Evolutionary conservation across 202 grass and related monocot species (phyloP).

Genomic region (Bolboschoenoplectus hybrid): DNA sequence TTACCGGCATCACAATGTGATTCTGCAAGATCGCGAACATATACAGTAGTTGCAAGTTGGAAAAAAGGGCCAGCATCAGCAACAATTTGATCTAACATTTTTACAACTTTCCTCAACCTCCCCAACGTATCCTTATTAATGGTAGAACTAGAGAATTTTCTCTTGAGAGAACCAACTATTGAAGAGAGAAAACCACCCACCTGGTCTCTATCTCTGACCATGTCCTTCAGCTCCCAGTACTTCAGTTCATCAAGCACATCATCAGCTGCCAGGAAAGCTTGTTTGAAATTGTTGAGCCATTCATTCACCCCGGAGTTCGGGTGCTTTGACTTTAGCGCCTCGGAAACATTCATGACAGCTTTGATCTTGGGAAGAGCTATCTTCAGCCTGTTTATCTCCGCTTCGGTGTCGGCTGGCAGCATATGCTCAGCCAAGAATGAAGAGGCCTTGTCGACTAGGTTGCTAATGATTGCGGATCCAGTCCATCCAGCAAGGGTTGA

Average conservation of each 20-base stretch:
- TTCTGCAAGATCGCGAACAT: no score
- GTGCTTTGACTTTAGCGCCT: background rate
- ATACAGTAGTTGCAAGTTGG: slow-evolving; percentile 17
- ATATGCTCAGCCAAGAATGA: background rate
- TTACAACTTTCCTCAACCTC: no score
- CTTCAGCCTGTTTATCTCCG: background rate
- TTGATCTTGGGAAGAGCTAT: background rate
- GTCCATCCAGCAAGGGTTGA: slow-evolving; percentile 6
- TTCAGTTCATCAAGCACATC: slow-evolving; percentile 7
- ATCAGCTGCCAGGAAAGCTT: background rate
- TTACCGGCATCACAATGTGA: no score
- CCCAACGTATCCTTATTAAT: background rate
- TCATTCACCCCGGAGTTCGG: background rate
- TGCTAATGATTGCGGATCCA: background rate
- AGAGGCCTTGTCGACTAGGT: background rate
- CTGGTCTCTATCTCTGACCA: background rate
- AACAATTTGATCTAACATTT: no score
- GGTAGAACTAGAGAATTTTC: background rate
- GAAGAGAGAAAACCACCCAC: background rate
- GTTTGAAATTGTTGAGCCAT: background rate
- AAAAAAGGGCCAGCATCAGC: slow-evolving; percentile 14
- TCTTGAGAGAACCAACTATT: background rate
- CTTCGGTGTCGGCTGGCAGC: background rate
- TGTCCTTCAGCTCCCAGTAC: background rate
- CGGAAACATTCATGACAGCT: background rate